Conservation (phyloP, 257 asterid species). For the Capsicum chinense region DNA sequence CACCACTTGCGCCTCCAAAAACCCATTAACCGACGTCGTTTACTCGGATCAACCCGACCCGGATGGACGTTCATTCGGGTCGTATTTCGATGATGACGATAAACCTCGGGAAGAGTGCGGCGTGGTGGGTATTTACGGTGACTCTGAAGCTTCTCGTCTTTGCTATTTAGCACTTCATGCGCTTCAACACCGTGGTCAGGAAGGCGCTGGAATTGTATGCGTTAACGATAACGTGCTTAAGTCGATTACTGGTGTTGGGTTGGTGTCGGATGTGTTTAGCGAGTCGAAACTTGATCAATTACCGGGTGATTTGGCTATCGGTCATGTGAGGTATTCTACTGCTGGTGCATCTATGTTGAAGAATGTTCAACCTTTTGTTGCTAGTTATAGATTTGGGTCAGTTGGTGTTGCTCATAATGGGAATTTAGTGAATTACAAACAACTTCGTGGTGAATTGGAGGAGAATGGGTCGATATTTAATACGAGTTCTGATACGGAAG, state of each 20-base stretch:
- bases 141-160: conserved; percentile 88
- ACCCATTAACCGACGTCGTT: conserved; percentile 55
- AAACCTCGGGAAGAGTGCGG: conserved; percentile 95
- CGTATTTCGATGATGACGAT: conserved; percentile 41
- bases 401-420: conserved; percentile 98
- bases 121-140: conserved; percentile 90
- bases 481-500: conserved; percentile 89
- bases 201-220: conserved; percentile 90
- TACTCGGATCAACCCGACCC: conserved; percentile 25
- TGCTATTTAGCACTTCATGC: conserved; percentile 85
- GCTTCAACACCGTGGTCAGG: conserved; percentile 96
- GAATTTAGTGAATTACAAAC: conserved; percentile 82
- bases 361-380: conserved; percentile 95
- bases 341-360: conserved; percentile 95
- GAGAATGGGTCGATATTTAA: conserved; percentile 88
- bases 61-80: neutral
- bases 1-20: conserved; percentile 41
- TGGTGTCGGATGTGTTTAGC: conserved; percentile 81
- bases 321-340: conserved; percentile 91
- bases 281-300: conserved; percentile 71
- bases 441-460: conserved; percentile 73
- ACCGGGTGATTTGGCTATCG: conserved; percentile 87
- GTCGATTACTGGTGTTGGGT: conserved; percentile 81
- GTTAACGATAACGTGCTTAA: conserved; percentile 69
- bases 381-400: conserved; percentile 83